Evolutionary conservation across 2,329 filamentous ascomycete genomes (phyloP).

Genomic region (Nakataea oryzae): DNA sequence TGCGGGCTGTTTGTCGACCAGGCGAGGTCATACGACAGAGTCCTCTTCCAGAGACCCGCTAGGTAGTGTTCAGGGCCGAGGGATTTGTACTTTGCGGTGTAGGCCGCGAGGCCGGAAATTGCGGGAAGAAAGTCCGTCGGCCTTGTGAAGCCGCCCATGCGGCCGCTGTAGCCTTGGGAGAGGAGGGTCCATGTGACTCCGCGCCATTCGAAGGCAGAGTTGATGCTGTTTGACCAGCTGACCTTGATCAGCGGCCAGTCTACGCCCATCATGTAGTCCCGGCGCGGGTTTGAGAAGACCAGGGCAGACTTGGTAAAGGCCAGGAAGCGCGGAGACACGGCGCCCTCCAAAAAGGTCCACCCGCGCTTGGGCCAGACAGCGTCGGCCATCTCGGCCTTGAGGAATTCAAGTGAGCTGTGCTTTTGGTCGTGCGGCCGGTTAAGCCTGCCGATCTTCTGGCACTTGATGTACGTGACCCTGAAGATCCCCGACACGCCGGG

Average conservation of each 20-base stretch:
- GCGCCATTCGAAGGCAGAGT: neutral
- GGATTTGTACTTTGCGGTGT: neutral
- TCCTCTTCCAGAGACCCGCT: neutral
- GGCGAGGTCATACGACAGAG: neutral
- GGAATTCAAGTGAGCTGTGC: neutral
- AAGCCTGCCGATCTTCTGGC: neutral
- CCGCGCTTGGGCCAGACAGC: neutral
- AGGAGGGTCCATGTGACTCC: neutral
- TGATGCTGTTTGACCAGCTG: neutral
- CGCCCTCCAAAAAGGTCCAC: neutral
- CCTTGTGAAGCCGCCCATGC: neutral
- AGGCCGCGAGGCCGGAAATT: neutral
- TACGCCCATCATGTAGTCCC: neutral
- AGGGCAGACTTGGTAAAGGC: neutral
- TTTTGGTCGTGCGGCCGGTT: neutral
- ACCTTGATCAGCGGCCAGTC: neutral
- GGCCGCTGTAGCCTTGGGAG: neutral
- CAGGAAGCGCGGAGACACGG: neutral
- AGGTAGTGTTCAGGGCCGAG: neutral
- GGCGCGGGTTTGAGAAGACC: neutral
- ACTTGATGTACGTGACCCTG: neutral
- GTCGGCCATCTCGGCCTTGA: neutral
- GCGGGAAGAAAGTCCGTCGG: neutral
- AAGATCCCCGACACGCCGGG: neutral
- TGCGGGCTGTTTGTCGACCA: neutral